These are phyloP conservation scores for Gossypium davidsonii DNA, from an alignment of 441 rosid genomes.

Conservation along the genomic window DNA sequence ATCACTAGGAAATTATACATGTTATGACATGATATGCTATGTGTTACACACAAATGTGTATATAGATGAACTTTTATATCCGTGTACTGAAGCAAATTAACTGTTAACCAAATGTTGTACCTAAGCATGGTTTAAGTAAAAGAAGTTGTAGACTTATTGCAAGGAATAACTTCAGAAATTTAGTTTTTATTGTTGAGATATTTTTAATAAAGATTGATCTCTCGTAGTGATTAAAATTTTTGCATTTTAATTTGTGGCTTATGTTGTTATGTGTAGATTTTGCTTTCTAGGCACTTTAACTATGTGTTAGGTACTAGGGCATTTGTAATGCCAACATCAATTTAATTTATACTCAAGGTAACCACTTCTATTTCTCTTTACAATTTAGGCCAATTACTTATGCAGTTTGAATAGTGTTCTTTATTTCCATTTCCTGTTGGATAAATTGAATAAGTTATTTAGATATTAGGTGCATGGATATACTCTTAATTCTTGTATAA, in stretches of 20 bases:
- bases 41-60: not conserved
- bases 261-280: conserved; percentile 52
- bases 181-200: not conserved
- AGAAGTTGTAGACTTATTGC: not conserved
- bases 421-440: conserved; percentile 3
- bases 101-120: not conserved
- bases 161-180: not conserved
- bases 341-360: conserved; percentile 86
- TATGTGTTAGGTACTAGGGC: conserved; percentile 79
- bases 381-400: conserved; percentile 1
- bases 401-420: conserved; percentile 4
- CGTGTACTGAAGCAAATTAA: not conserved
- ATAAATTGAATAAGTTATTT: not conserved
- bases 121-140: not conserved
- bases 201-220: not conserved
- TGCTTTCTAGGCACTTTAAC: conserved; percentile 59
- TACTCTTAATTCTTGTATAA: not conserved
- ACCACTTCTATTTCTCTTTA: conserved; percentile 9
- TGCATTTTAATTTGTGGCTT: conserved; percentile 23
- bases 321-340: conserved; percentile 71
- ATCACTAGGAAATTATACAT: not conserved
- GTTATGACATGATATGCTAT: not conserved
- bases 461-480: not conserved
- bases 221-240: not conserved
- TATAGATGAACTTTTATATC: not conserved